Conservation (phyloP, 768 basidiomycete genomes). For the Boletus bicolor region DNA sequence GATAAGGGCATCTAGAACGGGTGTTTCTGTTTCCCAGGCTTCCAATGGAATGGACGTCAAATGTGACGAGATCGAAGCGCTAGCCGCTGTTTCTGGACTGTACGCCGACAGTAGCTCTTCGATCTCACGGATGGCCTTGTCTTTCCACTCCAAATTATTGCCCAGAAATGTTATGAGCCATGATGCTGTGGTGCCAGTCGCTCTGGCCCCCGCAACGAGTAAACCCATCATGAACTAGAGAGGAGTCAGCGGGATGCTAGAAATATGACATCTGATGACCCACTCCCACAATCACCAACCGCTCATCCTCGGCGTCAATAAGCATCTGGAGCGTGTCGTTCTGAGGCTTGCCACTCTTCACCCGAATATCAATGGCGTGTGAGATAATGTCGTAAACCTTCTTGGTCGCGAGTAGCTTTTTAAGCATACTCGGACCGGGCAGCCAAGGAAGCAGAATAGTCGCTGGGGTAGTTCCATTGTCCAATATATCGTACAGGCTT, state of each 20-base stretch:
- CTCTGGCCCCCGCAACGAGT: slow-evolving; percentile 75
- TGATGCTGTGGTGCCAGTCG: slow-evolving; percentile 76
- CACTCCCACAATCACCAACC: slow-evolving; percentile 68
- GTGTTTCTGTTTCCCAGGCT: slow-evolving; percentile 68
- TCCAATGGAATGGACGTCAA: slow-evolving; percentile 62
- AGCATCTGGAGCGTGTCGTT: slow-evolving; percentile 75
- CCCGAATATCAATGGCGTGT: slow-evolving; percentile 52
- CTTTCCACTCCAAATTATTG: slow-evolving; percentile 61
- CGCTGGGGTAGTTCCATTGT: slow-evolving; percentile 67
- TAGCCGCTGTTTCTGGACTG: slow-evolving; percentile 23
- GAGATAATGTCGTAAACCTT: slow-evolving; percentile 70
- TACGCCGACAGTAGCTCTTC: slow-evolving; percentile 50
- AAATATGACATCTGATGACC: slow-evolving; percentile 18
- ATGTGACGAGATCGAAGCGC: slow-evolving; percentile 38
- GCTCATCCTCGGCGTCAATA: slow-evolving; percentile 67
- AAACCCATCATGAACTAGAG: slow-evolving; percentile 78
- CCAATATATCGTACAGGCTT: slow-evolving; percentile 63
- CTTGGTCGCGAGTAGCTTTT: slow-evolving; percentile 70
- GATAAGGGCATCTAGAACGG: slow-evolving; percentile 69
- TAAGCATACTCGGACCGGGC: slow-evolving; percentile 68
- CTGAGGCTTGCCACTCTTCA: slow-evolving; percentile 51
- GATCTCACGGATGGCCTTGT: slow-evolving; percentile 58
- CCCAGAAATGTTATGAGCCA: slow-evolving; percentile 76
- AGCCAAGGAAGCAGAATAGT: slow-evolving; percentile 76
- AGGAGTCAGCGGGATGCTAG: slow-evolving; percentile 21